phyloP scores from a whole-genome alignment of 148 eudicot genomes.

The Vaccinium darrowii region DNA sequence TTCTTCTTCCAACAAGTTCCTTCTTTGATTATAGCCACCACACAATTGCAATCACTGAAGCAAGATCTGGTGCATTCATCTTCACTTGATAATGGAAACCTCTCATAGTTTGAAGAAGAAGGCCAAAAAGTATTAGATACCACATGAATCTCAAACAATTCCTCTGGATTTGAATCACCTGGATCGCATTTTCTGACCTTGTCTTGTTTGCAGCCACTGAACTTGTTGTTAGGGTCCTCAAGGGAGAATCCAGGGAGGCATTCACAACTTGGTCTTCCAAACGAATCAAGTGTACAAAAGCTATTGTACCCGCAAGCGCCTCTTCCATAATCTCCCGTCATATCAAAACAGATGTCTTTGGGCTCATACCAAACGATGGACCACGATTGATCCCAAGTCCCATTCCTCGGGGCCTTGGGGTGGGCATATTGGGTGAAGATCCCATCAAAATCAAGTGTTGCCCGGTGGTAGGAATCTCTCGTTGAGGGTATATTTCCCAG shows the following conservation, averaged over 20 bases:
- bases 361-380: conserved; percentile 16
- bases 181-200: conserved; percentile 14
- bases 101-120: conserved; percentile 15
- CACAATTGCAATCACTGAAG: conserved; percentile 30
- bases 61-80: conserved; percentile 23
- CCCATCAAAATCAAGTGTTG: conserved; percentile 28
- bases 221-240: conserved; percentile 21
- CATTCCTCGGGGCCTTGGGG: conserved; percentile 10
- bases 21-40: conserved; percentile 17
- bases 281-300: conserved; percentile 17
- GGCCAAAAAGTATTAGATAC: conserved; percentile 28
- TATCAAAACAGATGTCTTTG: conserved; percentile 19
- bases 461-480: conserved; percentile 16
- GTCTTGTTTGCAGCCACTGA: conserved; percentile 23
- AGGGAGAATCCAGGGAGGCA: conserved; percentile 28
- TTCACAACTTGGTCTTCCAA: conserved; percentile 21
- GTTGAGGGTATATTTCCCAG: background rate
- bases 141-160: conserved; percentile 1
- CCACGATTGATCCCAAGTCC: conserved; percentile 17
- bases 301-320: conserved; percentile 36
- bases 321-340: background rate
- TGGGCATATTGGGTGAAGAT: conserved; percentile 23
- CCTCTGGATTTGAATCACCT: background rate
- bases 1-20: conserved; percentile 33
- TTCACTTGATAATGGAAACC: conserved; percentile 2